These are phyloP conservation scores for Phaffomyces antillensis DNA, from an alignment of 805 yeast genomes.

Conservation along the genomic window DNA sequence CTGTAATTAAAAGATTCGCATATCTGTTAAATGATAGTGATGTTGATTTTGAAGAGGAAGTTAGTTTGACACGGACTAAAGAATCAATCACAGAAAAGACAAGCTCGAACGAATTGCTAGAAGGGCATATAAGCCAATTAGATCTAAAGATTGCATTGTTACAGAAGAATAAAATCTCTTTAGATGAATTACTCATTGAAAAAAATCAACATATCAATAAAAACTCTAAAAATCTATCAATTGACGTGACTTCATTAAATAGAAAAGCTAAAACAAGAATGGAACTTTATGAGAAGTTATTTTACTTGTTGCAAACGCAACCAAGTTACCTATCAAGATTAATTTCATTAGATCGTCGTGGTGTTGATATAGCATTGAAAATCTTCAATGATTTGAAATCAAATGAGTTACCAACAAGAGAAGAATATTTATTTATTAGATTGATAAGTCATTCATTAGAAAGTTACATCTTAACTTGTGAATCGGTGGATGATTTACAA, in stretches of 20 bases:
- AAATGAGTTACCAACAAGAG: conserved; percentile 22
- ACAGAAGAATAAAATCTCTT: conserved; percentile 69
- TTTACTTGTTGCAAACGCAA: conserved; percentile 80
- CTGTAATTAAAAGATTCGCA: conserved; percentile 71
- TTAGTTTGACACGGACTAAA: conserved; percentile 57
- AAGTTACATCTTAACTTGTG: conserved; percentile 28
- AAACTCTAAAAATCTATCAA: conserved; percentile 4
- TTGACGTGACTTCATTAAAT: conserved; percentile 23
- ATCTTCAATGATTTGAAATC: conserved; percentile 20
- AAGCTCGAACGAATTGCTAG: conserved; percentile 62
- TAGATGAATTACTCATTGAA: conserved; percentile 56
- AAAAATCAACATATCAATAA: conserved; percentile 16
- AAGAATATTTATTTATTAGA: conserved; percentile 21
- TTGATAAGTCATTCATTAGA: conserved; percentile 24
- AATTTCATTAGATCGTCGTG: conserved; percentile 30
- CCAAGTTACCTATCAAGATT: conserved; percentile 62
- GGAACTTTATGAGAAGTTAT: conserved; percentile 67
- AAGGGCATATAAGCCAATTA: conserved; percentile 65
- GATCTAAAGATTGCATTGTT: conserved; percentile 73
- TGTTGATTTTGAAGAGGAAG: conserved; percentile 68
- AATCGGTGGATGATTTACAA: conserved; percentile 21
- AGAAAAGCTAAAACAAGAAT: conserved; percentile 39
- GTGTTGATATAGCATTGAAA: conserved; percentile 21
- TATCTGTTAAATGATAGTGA: conserved; percentile 66
- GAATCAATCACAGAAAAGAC: conserved; percentile 66